Evolutionary conservation across 768 basidiomycete species (phyloP).

Genomic region (Trametes sanguinea): DNA sequence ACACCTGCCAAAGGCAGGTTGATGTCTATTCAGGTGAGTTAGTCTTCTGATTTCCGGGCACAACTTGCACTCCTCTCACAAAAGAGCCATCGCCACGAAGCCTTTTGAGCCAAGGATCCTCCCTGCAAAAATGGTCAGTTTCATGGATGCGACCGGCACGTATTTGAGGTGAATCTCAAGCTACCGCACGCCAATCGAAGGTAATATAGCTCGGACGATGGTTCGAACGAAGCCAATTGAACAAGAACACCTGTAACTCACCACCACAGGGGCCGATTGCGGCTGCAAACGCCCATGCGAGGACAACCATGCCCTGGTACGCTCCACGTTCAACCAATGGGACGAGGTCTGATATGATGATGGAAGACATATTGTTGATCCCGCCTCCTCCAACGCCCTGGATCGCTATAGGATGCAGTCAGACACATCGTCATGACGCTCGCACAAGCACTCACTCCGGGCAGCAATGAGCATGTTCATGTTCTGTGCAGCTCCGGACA

Average conservation of each 20-base stretch:
- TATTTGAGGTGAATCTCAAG: no score
- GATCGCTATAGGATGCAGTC: slow-evolving; percentile 10
- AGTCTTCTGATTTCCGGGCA: no score
- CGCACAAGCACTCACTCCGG: slow-evolving; percentile 23
- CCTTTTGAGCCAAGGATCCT: slow-evolving; percentile 29
- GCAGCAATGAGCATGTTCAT: slow-evolving; percentile 46
- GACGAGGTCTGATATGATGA: slow-evolving; percentile 28
- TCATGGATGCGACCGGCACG: no score
- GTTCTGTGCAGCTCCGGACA: slow-evolving; percentile 40
- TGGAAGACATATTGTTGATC: slow-evolving; percentile 9
- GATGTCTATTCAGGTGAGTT: slow-evolving; percentile 4
- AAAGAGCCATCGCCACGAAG: slow-evolving; percentile 24
- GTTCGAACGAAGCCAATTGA: no score
- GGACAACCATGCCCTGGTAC: slow-evolving; percentile 14
- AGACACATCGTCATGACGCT: not conserved
- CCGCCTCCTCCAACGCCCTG: slow-evolving; percentile 31
- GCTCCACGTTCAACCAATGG: slow-evolving; percentile 37
- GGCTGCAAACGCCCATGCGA: no score
- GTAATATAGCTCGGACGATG: no score
- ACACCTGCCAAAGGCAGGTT: slow-evolving; percentile 9
- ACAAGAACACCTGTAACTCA: no score
- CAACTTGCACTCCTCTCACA: no score
- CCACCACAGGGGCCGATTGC: no score
- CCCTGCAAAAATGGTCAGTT: slow-evolving; percentile 12
- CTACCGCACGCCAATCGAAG: no score